Base-by-base conservation (phyloP, 2,329 filamentous ascomycete genomes). In the Arthroderma sp. region DNA sequence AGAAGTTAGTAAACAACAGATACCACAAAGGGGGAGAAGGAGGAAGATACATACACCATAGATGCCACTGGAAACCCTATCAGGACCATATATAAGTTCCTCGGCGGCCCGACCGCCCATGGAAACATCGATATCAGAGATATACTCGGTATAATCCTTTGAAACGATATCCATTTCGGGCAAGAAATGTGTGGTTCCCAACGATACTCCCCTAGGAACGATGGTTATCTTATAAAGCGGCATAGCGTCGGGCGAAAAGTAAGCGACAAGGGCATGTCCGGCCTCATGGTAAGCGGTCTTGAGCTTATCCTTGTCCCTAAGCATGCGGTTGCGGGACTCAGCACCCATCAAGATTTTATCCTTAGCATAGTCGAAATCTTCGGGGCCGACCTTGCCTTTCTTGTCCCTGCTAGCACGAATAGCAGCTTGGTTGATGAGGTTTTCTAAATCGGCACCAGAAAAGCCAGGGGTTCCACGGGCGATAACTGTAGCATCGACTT, bases 281-380 rank as follows among this genome's bases (percentile, higher is more conserved):
- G 91, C 94, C 74, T 98, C 93, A 68, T 95, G 90, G 67, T 95
- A 95, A 0, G 90, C 90, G n/a, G 91, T 95, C 79, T 90, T 85
- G 65, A 93, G 81, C 76, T 94, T 97, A 74, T 98, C 93, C 74
- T 95, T 90, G 62, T 91, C 83, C 44, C 86, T 87, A 57, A 98
- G 91, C 57, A 96, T 81, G 74, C 91, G 89, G 64, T 86, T 95
- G 70, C 85, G 87, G 68, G 86, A 84, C 75, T 98, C 93, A 1
- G 91, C 88, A 38, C 93, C 93, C 89, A 98, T 95, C 71, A 95
- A 86, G 56, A 98, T 88, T 74, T 93, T 93, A 76, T 98, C 93
- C 74, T 95, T 97, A 58, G 93, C 93, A 91, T 91, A 98, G 65
- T 96, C 91, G 62, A 97, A 85, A 67, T 97, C 90, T 35, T 80